Evolutionary conservation across 108 stramenopile genomes (phyloP).

Genomic region (Skeletonema costatum): DNA sequence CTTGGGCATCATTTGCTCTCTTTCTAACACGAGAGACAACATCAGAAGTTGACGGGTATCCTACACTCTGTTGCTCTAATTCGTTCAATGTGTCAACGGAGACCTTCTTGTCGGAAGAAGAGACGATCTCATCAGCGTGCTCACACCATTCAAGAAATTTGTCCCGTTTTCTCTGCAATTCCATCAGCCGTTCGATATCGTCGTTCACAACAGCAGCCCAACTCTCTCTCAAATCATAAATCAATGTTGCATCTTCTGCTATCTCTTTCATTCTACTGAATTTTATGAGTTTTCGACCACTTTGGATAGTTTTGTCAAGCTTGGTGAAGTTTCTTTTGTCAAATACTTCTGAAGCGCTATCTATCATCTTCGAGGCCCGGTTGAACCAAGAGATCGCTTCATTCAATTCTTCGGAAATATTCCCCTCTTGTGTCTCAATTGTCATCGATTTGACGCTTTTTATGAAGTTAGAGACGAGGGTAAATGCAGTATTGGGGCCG

Average conservation of each 20-base stretch:
- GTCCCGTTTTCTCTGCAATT: conserved; percentile 55
- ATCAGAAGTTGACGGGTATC: conserved; percentile 66
- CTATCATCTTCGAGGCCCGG: conserved; percentile 54
- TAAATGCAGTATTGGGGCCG: conserved; percentile 24
- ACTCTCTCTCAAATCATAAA: conserved; percentile 39
- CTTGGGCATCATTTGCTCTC: conserved; percentile 40
- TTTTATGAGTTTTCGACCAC: conserved; percentile 54
- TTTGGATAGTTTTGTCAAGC: conserved; percentile 65
- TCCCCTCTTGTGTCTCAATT: conserved; percentile 55
- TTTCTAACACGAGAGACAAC: conserved; percentile 59
- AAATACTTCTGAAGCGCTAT: conserved; percentile 49
- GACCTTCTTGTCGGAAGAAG: conserved; percentile 53
- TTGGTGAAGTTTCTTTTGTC: conserved; percentile 66
- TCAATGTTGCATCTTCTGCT: conserved; percentile 38
- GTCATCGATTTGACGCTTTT: conserved; percentile 45
- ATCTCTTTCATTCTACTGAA: conserved; percentile 25
- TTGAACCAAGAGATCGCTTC: conserved; percentile 39
- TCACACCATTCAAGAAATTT: conserved; percentile 70
- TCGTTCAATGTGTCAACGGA: conserved; percentile 60
- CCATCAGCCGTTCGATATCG: conserved; percentile 56
- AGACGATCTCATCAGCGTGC: conserved; percentile 48
- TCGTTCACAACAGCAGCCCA: conserved; percentile 58
- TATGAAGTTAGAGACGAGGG: conserved; percentile 46
- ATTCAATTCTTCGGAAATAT: conserved; percentile 52
- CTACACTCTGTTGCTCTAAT: conserved; percentile 43